Evolutionary conservation across 768 basidiomycete genomes (phyloP).

Genomic region (Podaxis sp.): DNA sequence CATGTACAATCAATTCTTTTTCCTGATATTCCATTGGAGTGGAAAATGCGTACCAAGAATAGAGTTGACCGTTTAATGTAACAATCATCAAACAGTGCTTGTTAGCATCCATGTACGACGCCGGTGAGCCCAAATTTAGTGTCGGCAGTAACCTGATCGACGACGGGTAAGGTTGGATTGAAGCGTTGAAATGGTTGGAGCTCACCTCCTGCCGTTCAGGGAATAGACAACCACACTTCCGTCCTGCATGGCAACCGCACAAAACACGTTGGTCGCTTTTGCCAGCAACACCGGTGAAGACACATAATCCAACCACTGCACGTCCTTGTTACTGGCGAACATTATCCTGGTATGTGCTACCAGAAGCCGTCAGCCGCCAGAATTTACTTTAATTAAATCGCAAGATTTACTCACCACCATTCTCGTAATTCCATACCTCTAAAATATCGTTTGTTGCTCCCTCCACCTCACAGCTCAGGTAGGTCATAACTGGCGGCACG

Average conservation of each 20-base stretch:
- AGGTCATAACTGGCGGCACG: conserved; percentile 57
- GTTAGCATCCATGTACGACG: conserved; percentile 62
- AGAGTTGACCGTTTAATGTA: conserved; percentile 67
- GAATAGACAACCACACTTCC: conserved; percentile 84
- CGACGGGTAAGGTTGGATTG: conserved; percentile 1
- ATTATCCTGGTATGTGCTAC: conserved; percentile 66
- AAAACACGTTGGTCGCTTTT: conserved; percentile 60
- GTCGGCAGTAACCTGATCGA: conserved; percentile 70
- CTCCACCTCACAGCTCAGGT: conserved; percentile 55
- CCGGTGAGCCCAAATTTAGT: conserved; percentile 65
- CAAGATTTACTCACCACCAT: conserved; percentile 40
- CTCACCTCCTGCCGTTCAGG: conserved; percentile 75
- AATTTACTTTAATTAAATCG: background rate
- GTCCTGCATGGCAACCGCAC: conserved; percentile 76
- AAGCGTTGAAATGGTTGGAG: background rate
- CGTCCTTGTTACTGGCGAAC: conserved; percentile 59
- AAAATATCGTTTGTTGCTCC: conserved; percentile 57
- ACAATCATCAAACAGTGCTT: conserved; percentile 66
- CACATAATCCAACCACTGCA: conserved; percentile 88
- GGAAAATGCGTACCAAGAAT: conserved; percentile 57
- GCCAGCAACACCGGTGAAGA: conserved; percentile 66
- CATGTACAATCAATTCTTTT: background rate
- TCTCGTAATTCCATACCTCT: conserved; percentile 76
- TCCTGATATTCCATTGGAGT: background rate
- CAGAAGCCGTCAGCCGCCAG: conserved; percentile 3